Percentiles rank a stretch among this genome's conserved stretches.
Evolutionary conservation across 306 rosid genomes (phyloP).

Genomic region (Pyrus communis): DNA sequence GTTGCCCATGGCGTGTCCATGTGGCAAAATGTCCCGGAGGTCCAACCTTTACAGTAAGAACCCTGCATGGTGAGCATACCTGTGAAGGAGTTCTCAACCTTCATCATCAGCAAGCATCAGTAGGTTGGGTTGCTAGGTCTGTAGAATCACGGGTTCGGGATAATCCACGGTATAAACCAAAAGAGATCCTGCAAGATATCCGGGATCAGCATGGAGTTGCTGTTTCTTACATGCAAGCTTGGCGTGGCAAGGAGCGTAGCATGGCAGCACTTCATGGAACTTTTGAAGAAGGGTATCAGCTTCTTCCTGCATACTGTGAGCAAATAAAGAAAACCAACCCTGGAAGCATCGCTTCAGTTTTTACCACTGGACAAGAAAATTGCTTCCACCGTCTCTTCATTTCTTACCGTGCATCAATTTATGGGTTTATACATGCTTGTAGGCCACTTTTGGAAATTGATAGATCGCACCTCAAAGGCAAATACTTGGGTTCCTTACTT

Average conservation of each 20-base stretch:
- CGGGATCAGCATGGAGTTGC: constrained; percentile 98
- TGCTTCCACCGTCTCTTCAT: constrained; percentile 81
- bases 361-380: constrained; percentile 88
- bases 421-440: constrained; percentile 92
- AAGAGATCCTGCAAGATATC: constrained; percentile 90
- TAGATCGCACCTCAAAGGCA: constrained; percentile 86
- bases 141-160: constrained; percentile 92
- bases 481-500: constrained; percentile 73
- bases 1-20: constrained; percentile 99
- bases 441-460: constrained; percentile 96
- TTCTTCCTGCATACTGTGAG: constrained; percentile 93
- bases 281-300: constrained; percentile 85
- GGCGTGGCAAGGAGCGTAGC: constrained; percentile 99
- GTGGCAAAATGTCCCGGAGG: constrained; percentile 98
- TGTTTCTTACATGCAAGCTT: constrained; percentile 99
- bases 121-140: constrained; percentile 99
- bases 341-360: constrained; percentile 91
- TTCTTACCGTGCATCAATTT: constrained; percentile 84
- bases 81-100: constrained; percentile 93
- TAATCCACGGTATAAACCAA: constrained; percentile 92
- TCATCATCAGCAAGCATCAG: constrained; percentile 99
- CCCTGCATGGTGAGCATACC: constrained; percentile 86
- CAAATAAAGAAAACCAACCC: constrained; percentile 85
- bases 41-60: constrained; percentile 86
- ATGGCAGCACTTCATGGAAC: constrained; percentile 99